These are phyloP conservation scores for Globisporangium uncinulatum DNA, from an alignment of 352 stramenopile genomes.

Conservation along the genomic window DNA sequence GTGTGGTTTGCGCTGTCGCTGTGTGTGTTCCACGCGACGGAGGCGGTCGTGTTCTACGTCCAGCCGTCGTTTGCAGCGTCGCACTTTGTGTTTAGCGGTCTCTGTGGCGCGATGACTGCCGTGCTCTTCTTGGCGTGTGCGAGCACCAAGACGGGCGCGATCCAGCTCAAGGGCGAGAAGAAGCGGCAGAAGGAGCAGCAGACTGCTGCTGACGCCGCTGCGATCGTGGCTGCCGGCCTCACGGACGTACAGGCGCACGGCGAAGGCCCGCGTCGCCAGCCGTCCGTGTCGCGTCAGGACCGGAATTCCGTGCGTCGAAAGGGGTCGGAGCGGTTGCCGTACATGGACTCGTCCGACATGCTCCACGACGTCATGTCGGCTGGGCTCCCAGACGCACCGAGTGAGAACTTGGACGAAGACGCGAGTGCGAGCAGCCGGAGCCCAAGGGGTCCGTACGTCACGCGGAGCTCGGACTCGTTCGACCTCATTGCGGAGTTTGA, in stretches of 20 bases:
- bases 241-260: slow-evolving; percentile 18
- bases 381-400: slow-evolving; percentile 4
- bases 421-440: slow-evolving; percentile 10
- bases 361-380: slow-evolving; percentile 4
- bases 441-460: slow-evolving; percentile 16
- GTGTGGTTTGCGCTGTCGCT: slow-evolving; percentile 69
- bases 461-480: slow-evolving; percentile 36
- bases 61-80: slow-evolving; percentile 53
- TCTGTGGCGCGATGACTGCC: slow-evolving; percentile 39
- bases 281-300: slow-evolving; percentile 42
- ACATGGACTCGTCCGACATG: slow-evolving; percentile 7
- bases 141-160: slow-evolving; percentile 74
- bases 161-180: slow-evolving; percentile 86
- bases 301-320: slow-evolving; percentile 9
- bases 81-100: slow-evolving; percentile 46
- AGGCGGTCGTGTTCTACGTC: slow-evolving; percentile 52
- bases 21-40: slow-evolving; percentile 51
- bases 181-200: slow-evolving; percentile 46
- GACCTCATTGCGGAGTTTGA: slow-evolving; percentile 53
- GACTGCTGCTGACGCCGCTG: slow-evolving; percentile 13
- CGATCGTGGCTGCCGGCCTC: slow-evolving; percentile 14
- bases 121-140: slow-evolving; percentile 74
- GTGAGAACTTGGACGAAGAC: slow-evolving; percentile 22
- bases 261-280: slow-evolving; percentile 34
- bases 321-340: slow-evolving; percentile 3